Evolutionary conservation across 2,329 filamentous ascomycete species (phyloP), one percentile per base, ranked within the genome.

Genomic region (Diaporthe longicolla): DNA sequence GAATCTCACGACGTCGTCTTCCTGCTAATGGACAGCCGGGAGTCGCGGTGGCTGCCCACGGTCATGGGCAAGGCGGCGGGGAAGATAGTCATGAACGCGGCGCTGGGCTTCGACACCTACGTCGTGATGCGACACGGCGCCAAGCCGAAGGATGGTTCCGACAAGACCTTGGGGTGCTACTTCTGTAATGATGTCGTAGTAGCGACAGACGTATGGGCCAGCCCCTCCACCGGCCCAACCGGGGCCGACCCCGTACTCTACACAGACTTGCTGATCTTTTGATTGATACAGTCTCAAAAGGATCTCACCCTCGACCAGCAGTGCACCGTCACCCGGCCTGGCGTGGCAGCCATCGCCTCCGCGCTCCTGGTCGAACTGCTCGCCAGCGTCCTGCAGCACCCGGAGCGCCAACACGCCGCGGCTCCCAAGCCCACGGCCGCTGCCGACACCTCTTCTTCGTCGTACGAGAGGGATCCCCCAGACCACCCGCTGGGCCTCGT

Each of bases 151-250:
- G 85, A 87, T 68, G 86, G 89, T 15, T 87, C 85, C n/a, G 87
- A 90, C 71, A 86, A 91, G 69, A 91, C 94, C 35, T 87, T 98
- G 35, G 97, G 97, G 13, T 99, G 97, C 84, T 99, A 99, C 82
- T 99, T 98, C 83, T 99, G 97, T 85, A 98, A 97, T 79, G 97
- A 99, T 82, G 96, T 99, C 35, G 96, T 98, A 66, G 94, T 96
- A 9, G 97, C 97, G 29, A 93, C 93, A 76, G 95, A 98, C 85
- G 95, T 97, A 86, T 71, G 70, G 35, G 50, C 50, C 58, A 40
- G 48, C 48, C 70, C 48, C 24, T 71, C 57, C 9, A 45, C 19
- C 2, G 21, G 59, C 11, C 35, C 70, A 21, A 29, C 24, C 11
- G 24, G 91, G 93, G 89, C 48, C 55, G 19, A 19, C 4, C n/a